Percentiles rank a stretch among this genome's conserved stretches.
Conservation (phyloP, 2,329 filamentous ascomycete species). For the Diaporthe citrichinensis region DNA sequence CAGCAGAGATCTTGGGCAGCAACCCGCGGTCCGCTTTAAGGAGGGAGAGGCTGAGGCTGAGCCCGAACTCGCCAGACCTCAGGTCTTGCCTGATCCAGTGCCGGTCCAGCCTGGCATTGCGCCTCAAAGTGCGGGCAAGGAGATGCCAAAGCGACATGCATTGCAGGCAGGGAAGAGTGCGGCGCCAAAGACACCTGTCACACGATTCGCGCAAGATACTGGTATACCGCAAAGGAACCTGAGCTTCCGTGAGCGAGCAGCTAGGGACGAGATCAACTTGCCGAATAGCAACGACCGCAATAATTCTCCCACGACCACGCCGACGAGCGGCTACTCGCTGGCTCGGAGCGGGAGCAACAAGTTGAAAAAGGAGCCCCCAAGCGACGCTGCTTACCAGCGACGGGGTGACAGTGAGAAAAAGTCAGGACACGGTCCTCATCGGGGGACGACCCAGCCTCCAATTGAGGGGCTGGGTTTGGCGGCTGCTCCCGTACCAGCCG, state of each 20-base stretch:
- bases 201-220: constrained; percentile 47
- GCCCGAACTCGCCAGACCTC: constrained; percentile 46
- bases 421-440: constrained; percentile 38
- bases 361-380: constrained; percentile 69
- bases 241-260: constrained; percentile 73
- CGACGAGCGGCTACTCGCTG: constrained; percentile 54
- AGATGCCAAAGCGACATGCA: constrained; percentile 49
- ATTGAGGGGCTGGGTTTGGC: constrained; percentile 22
- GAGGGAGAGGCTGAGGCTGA: constrained; percentile 46
- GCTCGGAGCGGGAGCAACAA: constrained; percentile 70
- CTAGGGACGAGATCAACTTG: constrained; percentile 57
- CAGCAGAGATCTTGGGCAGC: constrained; percentile 43
- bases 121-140: constrained; percentile 42
- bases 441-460: constrained; percentile 22
- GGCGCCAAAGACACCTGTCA: constrained; percentile 46
- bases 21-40: constrained; percentile 52
- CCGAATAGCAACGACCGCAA: constrained; percentile 47
- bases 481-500: constrained; percentile 37
- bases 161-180: constrained; percentile 46
- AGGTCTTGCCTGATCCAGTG: constrained; percentile 44
- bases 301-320: constrained; percentile 48
- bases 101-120: constrained; percentile 46
- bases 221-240: constrained; percentile 66
- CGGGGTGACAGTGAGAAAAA: constrained; percentile 60
- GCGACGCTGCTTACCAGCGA: constrained; percentile 62